Evolutionary conservation across 2,329 filamentous ascomycete genomes (phyloP), one percentile per base, ranked within the genome.

Genomic region (Talaromyces sp.): DNA sequence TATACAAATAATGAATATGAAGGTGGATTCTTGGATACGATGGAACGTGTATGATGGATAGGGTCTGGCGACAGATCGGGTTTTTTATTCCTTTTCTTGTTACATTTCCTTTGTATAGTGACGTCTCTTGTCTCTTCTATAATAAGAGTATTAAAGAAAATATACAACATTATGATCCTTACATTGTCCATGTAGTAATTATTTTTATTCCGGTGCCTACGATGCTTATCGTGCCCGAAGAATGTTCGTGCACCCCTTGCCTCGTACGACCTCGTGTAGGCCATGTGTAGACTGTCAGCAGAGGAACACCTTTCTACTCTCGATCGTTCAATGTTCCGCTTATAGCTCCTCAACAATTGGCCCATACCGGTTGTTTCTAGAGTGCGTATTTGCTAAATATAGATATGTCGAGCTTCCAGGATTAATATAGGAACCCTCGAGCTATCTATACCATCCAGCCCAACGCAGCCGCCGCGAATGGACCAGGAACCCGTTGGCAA

Each of bases 71-170:
- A 47, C 17, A 25, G 17, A 52, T 37, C 45, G 3, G 43, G 54
- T 37, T 60, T 54, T 9, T 22, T 33, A 56, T 57, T 58, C 33
- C 19, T 31, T 41, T 47, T 52, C 45, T 31, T 63, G 25, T 50
- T 60, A 64, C 50, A 54, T 67, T 67, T 67, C 65, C 65, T 67
- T 67, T 67, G 65, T 64, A 64, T 47, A 64, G 60, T 67, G 62
- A 64, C 65, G 57, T 67, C 49, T 60, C 31, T 22, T 61, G 41
- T 54, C 22, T 43, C 22, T 57, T 39, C 39, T 39, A 63, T 63
- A 31, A 31, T 31, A 56, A 57, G 52, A 63, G 31, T 57, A 63
- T 57, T 45, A 57, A 39, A 37, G 17, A 37, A 63, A 63, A 63
- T 57, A 56, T 37, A 33, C 19, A 63, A 57, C n/a, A 56, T 57